Conservation (phyloP, 108 stramenopile species). For the Cylindrotheca fusiformis region DNA sequence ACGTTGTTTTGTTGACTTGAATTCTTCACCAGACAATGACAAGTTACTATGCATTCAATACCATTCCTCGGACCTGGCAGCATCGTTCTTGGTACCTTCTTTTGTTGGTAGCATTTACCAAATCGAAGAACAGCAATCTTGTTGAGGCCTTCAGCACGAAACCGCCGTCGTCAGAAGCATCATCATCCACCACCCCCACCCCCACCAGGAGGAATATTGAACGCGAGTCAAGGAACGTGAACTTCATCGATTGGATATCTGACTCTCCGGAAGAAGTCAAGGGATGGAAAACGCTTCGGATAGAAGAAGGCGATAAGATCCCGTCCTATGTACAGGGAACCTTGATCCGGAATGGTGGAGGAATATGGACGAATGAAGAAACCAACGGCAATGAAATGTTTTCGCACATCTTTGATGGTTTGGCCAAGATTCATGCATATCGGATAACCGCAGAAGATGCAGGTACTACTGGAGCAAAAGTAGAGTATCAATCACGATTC, state of each 20-base stretch:
- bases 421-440: constrained; percentile 38
- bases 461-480: not conserved
- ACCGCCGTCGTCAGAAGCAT: too few relatives aligned
- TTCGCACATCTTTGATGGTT: constrained; percentile 42
- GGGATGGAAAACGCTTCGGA: constrained; percentile 6
- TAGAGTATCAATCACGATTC: constrained; percentile 12
- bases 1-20: too few relatives aligned
- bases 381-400: constrained; percentile 4
- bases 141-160: too few relatives aligned
- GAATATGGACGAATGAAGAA: constrained; percentile 13
- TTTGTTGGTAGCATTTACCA: too few relatives aligned
- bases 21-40: too few relatives aligned
- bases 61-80: too few relatives aligned
- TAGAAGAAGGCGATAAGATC: not conserved
- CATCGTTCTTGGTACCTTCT: too few relatives aligned
- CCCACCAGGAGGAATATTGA: not conserved
- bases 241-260: constrained; percentile 42
- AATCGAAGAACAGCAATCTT: too few relatives aligned
- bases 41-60: too few relatives aligned
- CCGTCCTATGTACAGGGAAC: constrained; percentile 34
- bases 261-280: constrained; percentile 33
- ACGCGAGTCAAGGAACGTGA: constrained; percentile 25
- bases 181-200: not conserved
- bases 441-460: constrained; percentile 1
- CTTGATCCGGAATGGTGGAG: constrained; percentile 38